Base-by-base conservation (phyloP, 1,139 yeast species). In the Yamadazyma trypodendri region DNA sequence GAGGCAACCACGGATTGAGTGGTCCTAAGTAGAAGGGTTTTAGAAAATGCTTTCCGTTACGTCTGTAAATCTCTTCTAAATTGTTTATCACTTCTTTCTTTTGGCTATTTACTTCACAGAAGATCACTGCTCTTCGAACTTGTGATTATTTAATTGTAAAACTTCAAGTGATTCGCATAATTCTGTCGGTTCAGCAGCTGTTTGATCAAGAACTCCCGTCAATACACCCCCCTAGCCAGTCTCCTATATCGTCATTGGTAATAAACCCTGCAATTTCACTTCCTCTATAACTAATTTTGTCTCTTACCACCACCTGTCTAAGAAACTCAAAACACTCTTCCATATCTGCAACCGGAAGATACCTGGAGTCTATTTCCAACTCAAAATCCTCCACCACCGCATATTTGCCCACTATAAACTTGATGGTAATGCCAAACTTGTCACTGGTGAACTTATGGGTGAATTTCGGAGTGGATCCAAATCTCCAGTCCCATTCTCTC, bases 391-490 rank as follows among this genome's bases (percentile, higher is more conserved):
- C 55, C 5, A 69, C 46, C 2, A 54, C 32, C 1, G 65, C 63
- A 2, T 72, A 66, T 40, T 69, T 74, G 11, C 64, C 75, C 4
- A 79, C 74, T 2, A 53, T 40, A 39, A 79, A 68, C 35, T 50
- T 58, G 6, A 77, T 52, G 7, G 41, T 42, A 29, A 72, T 51
- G 2, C 63, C 68, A 24, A 53, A 50, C 28, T 60, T 55, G 0
- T 57, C 49, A 38, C 66, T 59, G 1, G 44, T 45, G 24, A 79
- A 52, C 4, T 54, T 51, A 49, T 81, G 84, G 12, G 65, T 62
- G 54, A 84, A 84, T 41, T 61, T 65, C 1, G 95, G 95, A 0
- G 95, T 81, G 28, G 73, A 70, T 0, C 89, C 95, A 55, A 60
- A 85, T 27, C 63, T 71, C 94, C 95, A 87, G 1, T 71, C 65